phyloP scores from a whole-genome alignment of 805 yeast species.

The Wickerhamomyces xylosicus region DNA sequence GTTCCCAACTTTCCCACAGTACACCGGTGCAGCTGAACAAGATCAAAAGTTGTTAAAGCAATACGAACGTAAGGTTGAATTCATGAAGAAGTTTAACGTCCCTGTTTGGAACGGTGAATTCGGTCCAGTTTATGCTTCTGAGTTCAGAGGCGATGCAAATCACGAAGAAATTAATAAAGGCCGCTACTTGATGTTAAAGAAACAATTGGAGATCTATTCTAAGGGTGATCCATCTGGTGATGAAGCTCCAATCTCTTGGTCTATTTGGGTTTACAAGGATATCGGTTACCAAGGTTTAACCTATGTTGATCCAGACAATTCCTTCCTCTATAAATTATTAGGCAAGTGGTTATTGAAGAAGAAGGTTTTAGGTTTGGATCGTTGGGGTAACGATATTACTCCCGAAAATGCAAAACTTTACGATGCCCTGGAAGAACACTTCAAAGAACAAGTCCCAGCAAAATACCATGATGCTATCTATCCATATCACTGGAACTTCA shows the following conservation, averaged over 20 bases:
- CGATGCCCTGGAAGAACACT: slow-evolving; percentile 26
- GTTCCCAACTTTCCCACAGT: slow-evolving; percentile 31
- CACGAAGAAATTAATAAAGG: slow-evolving; percentile 27
- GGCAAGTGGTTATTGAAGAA: slow-evolving; percentile 33
- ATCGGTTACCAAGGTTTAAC: slow-evolving; percentile 42
- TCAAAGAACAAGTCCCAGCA: slow-evolving; percentile 30
- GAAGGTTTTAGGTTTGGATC: slow-evolving; percentile 34
- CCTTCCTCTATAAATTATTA: slow-evolving; percentile 32
- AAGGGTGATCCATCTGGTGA: slow-evolving; percentile 40
- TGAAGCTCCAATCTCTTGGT: slow-evolving; percentile 34
- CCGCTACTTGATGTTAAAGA: slow-evolving; percentile 32
- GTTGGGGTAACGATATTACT: slow-evolving; percentile 39
- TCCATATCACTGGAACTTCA: slow-evolving; percentile 29
- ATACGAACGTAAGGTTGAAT: slow-evolving; percentile 34
- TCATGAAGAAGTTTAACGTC: slow-evolving; percentile 27
- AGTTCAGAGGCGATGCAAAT: slow-evolving; percentile 30
- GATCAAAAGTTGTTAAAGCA: slow-evolving; percentile 24
- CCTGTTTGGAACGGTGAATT: slow-evolving; percentile 49
- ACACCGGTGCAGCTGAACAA: slow-evolving; percentile 27
- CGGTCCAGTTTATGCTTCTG: slow-evolving; percentile 39
- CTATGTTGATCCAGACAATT: slow-evolving; percentile 30
- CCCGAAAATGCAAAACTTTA: slow-evolving; percentile 29
- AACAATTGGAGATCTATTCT: slow-evolving; percentile 34
- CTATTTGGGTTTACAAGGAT: slow-evolving; percentile 44
- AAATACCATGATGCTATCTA: slow-evolving; percentile 29